Evolutionary conservation across 2,329 filamentous ascomycete genomes (phyloP).

Genomic region (Tolypocladium paradoxum): DNA sequence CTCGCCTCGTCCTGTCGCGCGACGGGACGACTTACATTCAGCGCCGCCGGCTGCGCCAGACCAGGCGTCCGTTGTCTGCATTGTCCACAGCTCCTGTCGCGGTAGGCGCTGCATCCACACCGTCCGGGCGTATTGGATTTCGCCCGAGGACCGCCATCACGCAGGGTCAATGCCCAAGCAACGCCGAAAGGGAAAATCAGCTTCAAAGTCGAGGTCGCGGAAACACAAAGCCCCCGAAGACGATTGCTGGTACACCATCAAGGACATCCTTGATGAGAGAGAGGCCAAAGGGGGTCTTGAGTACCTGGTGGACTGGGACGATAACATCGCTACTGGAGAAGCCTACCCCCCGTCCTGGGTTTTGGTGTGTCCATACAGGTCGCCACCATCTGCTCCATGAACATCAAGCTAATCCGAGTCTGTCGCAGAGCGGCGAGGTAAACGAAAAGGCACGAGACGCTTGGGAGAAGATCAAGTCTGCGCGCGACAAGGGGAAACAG

Average conservation of each 20-base stretch:
- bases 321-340: constrained; percentile 19
- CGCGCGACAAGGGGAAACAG: constrained; percentile 1
- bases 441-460: constrained; percentile 19
- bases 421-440: constrained; percentile 17
- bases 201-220: constrained; percentile 10
- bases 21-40: constrained; percentile 21
- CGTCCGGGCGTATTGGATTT: background rate
- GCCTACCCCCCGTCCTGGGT: constrained; percentile 23
- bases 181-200: constrained; percentile 12
- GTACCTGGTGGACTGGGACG: constrained; percentile 29
- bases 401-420: constrained; percentile 9
- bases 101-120: background rate
- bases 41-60: constrained; percentile 17
- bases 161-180: constrained; percentile 21
- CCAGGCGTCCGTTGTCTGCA: constrained; percentile 12
- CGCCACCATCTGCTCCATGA: constrained; percentile 1
- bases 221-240: constrained; percentile 10
- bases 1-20: constrained; percentile 9
- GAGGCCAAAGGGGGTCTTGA: constrained; percentile 12
- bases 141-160: background rate
- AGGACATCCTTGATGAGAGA: constrained; percentile 24
- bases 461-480: constrained; percentile 18
- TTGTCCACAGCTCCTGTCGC: background rate
- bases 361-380: constrained; percentile 1
- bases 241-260: constrained; percentile 21